Evolutionary conservation across 2,329 filamentous ascomycete species (phyloP), one percentile per base, ranked within the genome.

Genomic region (Fusarium metavorans): DNA sequence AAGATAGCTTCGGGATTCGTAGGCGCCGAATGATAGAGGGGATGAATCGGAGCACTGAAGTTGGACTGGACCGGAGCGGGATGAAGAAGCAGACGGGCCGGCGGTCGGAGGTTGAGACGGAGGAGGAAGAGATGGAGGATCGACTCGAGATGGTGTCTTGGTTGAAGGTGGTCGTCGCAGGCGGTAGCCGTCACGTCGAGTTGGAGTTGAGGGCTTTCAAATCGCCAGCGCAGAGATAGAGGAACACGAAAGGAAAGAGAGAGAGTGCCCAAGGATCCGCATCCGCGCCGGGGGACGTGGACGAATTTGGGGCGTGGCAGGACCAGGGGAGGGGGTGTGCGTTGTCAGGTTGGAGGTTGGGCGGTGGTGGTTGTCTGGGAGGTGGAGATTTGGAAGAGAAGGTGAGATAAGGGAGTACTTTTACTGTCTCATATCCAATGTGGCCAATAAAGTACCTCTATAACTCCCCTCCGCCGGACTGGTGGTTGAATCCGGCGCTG

Each of bases 211-310:
- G 57, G 58, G 67, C 56, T 67, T 73, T 74, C 64, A 68, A 70
- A 73, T 72, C 71, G 64, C 76, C 73, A 76, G 76, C 76, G 73
- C 71, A 78, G 34, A 77, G 73, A 48, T 70, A 78, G 34, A 77
- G 71, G 41, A 67, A 73, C 71, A 67, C 74, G 71, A 71, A 61
- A 73, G 65, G 67, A 75, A 67, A 77, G 69, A 76, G 71, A 73
- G 56, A 43, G 58, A 71, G 68, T 30, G 52, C 50, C 60, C 67
- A 57, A 63, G 62, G 71, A 70, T 78, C 77, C 75, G 76, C 74
- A 78, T 78, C 71, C 70, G 74, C 69, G 68, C 72, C 64, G 63
- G 70, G 70, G 73, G 73, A 78, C 72, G 77, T 78, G 76, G 75
- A 76, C 70, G 73, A 76, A 60, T 69, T 76, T 64, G 72, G 75